phyloP scores from a whole-genome alignment of 768 basidiomycete genomes.

The Boletus rubroflammeus region DNA sequence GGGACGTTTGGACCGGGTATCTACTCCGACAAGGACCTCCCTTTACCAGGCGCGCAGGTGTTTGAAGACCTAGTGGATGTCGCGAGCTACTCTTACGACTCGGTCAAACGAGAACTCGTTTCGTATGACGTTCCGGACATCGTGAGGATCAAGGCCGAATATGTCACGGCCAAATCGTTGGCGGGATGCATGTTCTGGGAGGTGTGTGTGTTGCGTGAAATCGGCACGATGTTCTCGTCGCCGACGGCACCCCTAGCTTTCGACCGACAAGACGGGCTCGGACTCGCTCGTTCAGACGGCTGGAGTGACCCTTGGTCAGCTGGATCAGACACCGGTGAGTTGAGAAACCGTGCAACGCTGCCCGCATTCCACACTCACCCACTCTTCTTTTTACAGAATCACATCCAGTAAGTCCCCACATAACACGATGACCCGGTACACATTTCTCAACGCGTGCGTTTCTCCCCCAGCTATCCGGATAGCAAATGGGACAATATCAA shows the following conservation, averaged over 20 bases:
- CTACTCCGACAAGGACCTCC: slow-evolving; percentile 75
- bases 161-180: slow-evolving; percentile 56
- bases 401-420: slow-evolving; percentile 44
- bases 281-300: slow-evolving; percentile 57
- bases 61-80: slow-evolving; percentile 66
- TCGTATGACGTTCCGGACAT: slow-evolving; percentile 76
- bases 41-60: slow-evolving; percentile 57
- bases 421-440: not conserved
- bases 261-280: slow-evolving; percentile 55
- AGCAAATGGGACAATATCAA: slow-evolving; percentile 72
- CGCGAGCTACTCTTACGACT: slow-evolving; percentile 76
- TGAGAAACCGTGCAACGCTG: not conserved
- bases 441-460: not conserved
- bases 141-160: slow-evolving; percentile 61
- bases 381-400: slow-evolving; percentile 39
- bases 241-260: slow-evolving; percentile 34
- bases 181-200: slow-evolving; percentile 78
- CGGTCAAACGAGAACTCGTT: slow-evolving; percentile 61
- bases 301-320: slow-evolving; percentile 43
- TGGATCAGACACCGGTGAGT: slow-evolving; percentile 51
- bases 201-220: slow-evolving; percentile 18
- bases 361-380: not conserved
- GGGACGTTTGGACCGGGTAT: slow-evolving; percentile 39
- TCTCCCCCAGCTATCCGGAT: slow-evolving; percentile 48
- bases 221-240: not conserved